phyloP scores from a whole-genome alignment of 2,329 filamentous ascomycete genomes.

The Pestalotiopsis sp. region DNA sequence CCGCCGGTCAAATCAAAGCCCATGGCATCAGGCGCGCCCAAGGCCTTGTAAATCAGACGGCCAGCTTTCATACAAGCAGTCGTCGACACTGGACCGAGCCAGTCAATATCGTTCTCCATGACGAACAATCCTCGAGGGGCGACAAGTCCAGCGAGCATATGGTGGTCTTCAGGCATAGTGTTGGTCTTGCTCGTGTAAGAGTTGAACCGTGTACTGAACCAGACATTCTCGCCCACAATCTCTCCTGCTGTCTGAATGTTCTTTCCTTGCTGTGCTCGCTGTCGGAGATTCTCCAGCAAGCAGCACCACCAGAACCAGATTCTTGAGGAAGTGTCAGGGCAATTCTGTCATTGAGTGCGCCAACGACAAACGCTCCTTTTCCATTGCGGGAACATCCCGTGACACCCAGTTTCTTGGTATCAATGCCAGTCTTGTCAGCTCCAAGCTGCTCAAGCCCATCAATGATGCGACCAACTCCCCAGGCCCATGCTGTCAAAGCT shows the following conservation, averaged over 20 bases:
- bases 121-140: slow-evolving; percentile 57
- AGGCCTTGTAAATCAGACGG: slow-evolving; percentile 54
- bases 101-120: slow-evolving; percentile 62
- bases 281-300: slow-evolving; percentile 62
- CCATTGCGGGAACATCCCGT: slow-evolving; percentile 68
- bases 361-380: slow-evolving; percentile 65
- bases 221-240: slow-evolving; percentile 64
- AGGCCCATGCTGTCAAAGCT: slow-evolving; percentile 64
- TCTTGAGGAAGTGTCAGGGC: slow-evolving; percentile 65
- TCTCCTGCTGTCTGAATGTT: slow-evolving; percentile 63
- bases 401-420: slow-evolving; percentile 53
- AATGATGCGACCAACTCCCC: slow-evolving; percentile 63
- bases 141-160: slow-evolving; percentile 58
- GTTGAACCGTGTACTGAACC: slow-evolving; percentile 62
- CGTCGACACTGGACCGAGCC: slow-evolving; percentile 59
- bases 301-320: slow-evolving; percentile 62
- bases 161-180: slow-evolving; percentile 58
- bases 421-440: slow-evolving; percentile 47
- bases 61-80: slow-evolving; percentile 61
- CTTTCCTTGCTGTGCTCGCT: slow-evolving; percentile 51
- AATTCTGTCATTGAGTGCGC: slow-evolving; percentile 60
- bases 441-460: slow-evolving; percentile 59
- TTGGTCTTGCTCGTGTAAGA: slow-evolving; percentile 48
- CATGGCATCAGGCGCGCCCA: slow-evolving; percentile 56
- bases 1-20: slow-evolving; percentile 58